Evolutionary conservation across 208 protist species (phyloP), one percentile per base, ranked within the genome.

Genomic region (Trypanosomatidae sp.): DNA sequence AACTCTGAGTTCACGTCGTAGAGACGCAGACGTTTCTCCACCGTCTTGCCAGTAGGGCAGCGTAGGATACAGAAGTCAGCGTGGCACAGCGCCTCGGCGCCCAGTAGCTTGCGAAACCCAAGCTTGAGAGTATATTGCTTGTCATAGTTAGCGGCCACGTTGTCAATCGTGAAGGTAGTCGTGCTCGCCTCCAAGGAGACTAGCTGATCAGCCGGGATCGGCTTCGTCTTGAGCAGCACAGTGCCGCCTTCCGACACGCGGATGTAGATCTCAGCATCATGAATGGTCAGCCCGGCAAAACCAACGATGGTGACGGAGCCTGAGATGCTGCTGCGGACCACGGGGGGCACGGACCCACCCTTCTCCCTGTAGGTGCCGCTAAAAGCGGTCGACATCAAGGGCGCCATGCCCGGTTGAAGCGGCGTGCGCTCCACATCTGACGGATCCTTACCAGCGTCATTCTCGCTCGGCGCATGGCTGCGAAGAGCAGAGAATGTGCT

Each of bases 31-130:
- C 74, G 83, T 71, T 87, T 88, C 41, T 74, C 77, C 36, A 69
- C 77, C 10, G 67, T 84, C n/a, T 53, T 53, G 41, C 78, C 79
- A 1, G 62, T 56, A 10, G 73, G 71, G 66, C 87, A 91, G 28
- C 78, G 73, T 0, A 76, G 39, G 52, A 95, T 36, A 72, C 76
- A 83, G 72, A 95, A 93, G 64, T 92, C 88, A n/a, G 82, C 83
- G 71, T 82, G 82, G 74, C 83, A 92, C 9, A 95, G 47, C 43
- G 74, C 56, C 13, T 59, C 76, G 1, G 77, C 70, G 53, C 66
- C 39, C 44, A 85, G 50, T 3, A 90, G 44, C 39, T 76, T 76
- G 17, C 59, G 62, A 47, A 73, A 58, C 56, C 79, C 78, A 8
- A 95, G 69, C 71, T 93, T 93, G 25, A 95, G 64, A 13, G 87